Evolutionary conservation across 805 yeast species (phyloP), one percentile per base, ranked within the genome.

Genomic region (Candida saitoana): DNA sequence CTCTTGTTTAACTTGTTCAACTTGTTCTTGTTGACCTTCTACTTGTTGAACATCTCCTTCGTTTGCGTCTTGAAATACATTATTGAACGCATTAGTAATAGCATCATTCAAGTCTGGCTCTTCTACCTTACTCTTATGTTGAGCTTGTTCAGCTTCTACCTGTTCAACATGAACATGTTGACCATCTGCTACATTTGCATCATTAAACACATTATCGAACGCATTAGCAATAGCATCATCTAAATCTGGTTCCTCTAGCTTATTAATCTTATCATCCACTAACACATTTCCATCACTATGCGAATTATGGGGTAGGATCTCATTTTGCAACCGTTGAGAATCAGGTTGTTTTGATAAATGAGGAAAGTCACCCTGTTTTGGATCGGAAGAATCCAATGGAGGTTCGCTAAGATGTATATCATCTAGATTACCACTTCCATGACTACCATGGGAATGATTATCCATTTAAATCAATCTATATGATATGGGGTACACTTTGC

Each of bases 181-280:
- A n/a, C n/a, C n/a, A n/a, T n/a, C n/a, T n/a, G n/a, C n/a, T n/a
- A n/a, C n/a, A n/a, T n/a, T n/a, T n/a, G n/a, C n/a, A n/a, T n/a
- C n/a, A n/a, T n/a, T n/a, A n/a, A 11, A 36, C 1, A 43, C 38
- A 18, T 40, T 25, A 27, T 36, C 25, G 43, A 62, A 59, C 3
- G 62, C 67, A 38, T 57, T 49, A 3, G 65, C 67, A 16, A 63
- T 63, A 15, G 63, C 64, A 18, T 50, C 56, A n/a, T 53, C n/a
- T n/a, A n/a, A n/a, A n/a, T n/a, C n/a, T n/a, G n/a, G n/a, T n/a
- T n/a, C n/a, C n/a, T n/a, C n/a, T n/a, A n/a, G n/a, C n/a, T n/a
- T n/a, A n/a, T n/a, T n/a, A n/a, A n/a, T n/a, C n/a, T n/a, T n/a
- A n/a, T n/a, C n/a, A n/a, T n/a, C n/a, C n/a, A n/a, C n/a, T n/a